These are phyloP conservation scores for Colletotrichum cuscutae DNA, from an alignment of 2,329 filamentous ascomycete genomes.

Conservation along the genomic window DNA sequence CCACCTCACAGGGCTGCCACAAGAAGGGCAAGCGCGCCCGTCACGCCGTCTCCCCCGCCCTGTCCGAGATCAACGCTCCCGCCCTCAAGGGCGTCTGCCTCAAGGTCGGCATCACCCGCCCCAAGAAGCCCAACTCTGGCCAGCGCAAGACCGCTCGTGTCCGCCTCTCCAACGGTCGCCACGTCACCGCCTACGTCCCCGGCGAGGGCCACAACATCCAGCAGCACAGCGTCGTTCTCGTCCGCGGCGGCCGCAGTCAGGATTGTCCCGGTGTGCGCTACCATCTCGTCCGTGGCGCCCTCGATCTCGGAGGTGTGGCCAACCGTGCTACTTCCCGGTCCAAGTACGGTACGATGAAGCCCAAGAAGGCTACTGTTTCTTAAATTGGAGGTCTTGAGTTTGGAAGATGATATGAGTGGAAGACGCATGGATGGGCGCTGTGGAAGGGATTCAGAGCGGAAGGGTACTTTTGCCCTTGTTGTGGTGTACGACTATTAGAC, in stretches of 20 bases:
- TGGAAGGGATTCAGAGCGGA: not conserved
- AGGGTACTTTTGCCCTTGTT: not conserved
- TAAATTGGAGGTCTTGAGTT: slow-evolving; percentile 33
- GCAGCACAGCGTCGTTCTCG: slow-evolving; percentile 96
- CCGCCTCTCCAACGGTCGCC: slow-evolving; percentile 84
- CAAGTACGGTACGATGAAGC: slow-evolving; percentile 99
- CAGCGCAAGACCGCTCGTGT: slow-evolving; percentile 96
- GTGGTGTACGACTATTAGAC: not conserved
- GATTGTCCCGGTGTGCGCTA: slow-evolving; percentile 99
- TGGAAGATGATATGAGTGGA: not conserved
- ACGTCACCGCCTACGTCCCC: slow-evolving; percentile 93
- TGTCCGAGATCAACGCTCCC: slow-evolving; percentile 75
- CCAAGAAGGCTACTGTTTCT: slow-evolving; percentile 79
- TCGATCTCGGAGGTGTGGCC: slow-evolving; percentile 94
- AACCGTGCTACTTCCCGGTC: slow-evolving; percentile 86
- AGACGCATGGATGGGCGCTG: too few species aligned
- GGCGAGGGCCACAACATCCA: slow-evolving; percentile 99
- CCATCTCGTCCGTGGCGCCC: slow-evolving; percentile 87
- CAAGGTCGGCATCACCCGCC: slow-evolving; percentile 91
- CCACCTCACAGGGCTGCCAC: slow-evolving; percentile 72
- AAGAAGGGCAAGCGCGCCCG: slow-evolving; percentile 78
- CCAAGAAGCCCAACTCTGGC: slow-evolving; percentile 99
- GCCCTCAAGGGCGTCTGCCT: slow-evolving; percentile 96
- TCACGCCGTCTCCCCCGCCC: slow-evolving; percentile 87
- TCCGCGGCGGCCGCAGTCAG: slow-evolving; percentile 91